phyloP scores from a whole-genome alignment of 2,329 filamentous ascomycete genomes.

The Alternaria metachromatica region DNA sequence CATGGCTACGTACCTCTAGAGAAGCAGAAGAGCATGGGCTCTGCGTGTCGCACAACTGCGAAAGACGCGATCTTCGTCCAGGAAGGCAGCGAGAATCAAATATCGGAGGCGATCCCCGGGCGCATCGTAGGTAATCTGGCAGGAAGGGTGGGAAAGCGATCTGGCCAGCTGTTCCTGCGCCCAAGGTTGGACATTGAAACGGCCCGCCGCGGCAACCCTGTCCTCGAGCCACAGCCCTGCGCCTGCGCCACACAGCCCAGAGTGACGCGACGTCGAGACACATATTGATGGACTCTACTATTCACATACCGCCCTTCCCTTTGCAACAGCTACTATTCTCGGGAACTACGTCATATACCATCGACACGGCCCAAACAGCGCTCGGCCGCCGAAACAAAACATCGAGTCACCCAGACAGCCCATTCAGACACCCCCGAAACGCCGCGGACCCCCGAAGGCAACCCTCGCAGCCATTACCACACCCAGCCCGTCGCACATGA shows the following conservation, averaged over 20 bases:
- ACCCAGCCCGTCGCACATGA: constrained; percentile 16
- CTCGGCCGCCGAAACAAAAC: constrained; percentile 11
- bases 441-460: constrained; percentile 37
- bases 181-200: constrained; percentile 8
- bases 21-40: constrained; percentile 31
- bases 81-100: constrained; percentile 23
- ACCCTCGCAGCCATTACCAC: constrained; percentile 4
- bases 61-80: constrained; percentile 8
- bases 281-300: neutral
- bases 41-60: constrained; percentile 10
- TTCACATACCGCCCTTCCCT: neutral
- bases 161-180: constrained; percentile 40
- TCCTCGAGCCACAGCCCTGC: constrained; percentile 5
- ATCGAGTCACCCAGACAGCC: constrained; percentile 21
- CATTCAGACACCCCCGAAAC: constrained; percentile 17
- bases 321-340: neutral
- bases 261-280: constrained; percentile 9
- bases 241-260: constrained; percentile 11
- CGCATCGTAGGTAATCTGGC: constrained; percentile 27
- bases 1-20: constrained; percentile 42
- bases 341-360: neutral
- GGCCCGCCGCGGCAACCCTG: constrained; percentile 14
- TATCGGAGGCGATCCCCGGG: constrained; percentile 29
- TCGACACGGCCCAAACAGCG: neutral
- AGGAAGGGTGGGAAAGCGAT: constrained; percentile 15